Base-by-base conservation (phyloP, 805 yeast species). In the Wickerhamomyces rabaulensis region DNA sequence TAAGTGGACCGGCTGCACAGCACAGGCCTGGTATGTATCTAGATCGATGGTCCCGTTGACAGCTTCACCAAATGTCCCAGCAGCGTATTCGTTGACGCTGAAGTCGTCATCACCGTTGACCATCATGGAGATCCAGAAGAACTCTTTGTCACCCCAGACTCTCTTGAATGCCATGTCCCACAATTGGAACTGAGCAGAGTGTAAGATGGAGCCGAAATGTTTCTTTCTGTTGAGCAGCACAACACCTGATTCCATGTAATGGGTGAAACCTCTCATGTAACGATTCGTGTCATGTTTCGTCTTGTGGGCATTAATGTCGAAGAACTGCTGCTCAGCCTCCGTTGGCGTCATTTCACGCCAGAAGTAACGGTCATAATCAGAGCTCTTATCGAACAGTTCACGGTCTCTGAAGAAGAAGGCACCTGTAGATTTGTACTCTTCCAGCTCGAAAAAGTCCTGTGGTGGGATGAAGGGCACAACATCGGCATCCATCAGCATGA, bases 1-100 rank as follows among this genome's bases (percentile, higher is more conserved):
- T 10, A 79, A 60, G 57, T 80, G 85, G 2, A 76, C 82, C 1
- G 84, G 84, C 53, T 79, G 84, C 29, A 75, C 75, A 1, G 82
- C 70, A 55, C 84, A 79, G 16, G 78, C 54, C 55, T 77, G 48
- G 17, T 15, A 22, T n/a, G 46, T 16, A 7, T 21, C 21, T 36
- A 23, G 35, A 41, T 42, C 17, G 40, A 48, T 16, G 48, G 17
- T 10, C 43, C 44, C 8, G 9, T 19, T 33, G 21, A 19, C 19
- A 8, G 52, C n/a, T 9, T 47, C 49, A 3, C 57, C 56, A 22
- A 53, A 39, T 0, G 55, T 40, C 17, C 49, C 59, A 1, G 56
- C 57, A 15, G 42, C 42, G 37, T 49, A 27, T 13, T 36, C 23
- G 21, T 53, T 55, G 20, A 55, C 42, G 9, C 40, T 19, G 35